Conservation (phyloP, 139 green algal genomes). For the Chlamydomonas incerta region DNA sequence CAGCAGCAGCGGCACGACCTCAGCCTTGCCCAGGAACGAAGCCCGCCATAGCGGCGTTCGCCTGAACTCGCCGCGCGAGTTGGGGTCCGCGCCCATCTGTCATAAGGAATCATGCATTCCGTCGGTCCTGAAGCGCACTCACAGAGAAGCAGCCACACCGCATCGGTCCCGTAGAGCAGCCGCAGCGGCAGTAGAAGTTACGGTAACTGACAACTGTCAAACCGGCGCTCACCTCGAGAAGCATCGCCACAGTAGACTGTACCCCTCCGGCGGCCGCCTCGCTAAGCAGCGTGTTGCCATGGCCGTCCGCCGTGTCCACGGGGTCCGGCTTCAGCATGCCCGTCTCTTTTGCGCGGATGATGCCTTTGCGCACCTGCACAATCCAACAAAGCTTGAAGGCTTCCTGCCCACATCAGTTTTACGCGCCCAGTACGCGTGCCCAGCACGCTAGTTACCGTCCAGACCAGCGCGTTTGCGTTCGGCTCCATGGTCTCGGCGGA, state of each 20-base stretch:
- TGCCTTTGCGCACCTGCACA: not conserved
- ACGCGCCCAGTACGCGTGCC: too few relatives aligned
- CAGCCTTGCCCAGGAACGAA: conserved; percentile 59
- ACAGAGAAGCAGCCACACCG: too few relatives aligned
- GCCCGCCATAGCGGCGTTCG: conserved; percentile 68
- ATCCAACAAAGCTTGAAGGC: too few relatives aligned
- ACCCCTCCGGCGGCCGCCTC: conserved; percentile 64
- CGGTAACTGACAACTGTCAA: too few relatives aligned
- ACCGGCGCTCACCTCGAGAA: conserved; percentile 42
- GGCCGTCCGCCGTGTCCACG: conserved; percentile 43
- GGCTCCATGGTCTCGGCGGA: too few relatives aligned
- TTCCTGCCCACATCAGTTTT: too few relatives aligned
- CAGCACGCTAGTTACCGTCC: too few relatives aligned
- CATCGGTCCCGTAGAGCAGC: too few relatives aligned
- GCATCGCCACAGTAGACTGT: not conserved
- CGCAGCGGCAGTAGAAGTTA: too few relatives aligned
- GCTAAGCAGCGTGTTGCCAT: conserved; percentile 68
- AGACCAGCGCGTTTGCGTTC: too few relatives aligned
- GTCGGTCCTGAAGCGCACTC: too few relatives aligned
- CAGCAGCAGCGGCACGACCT: conserved; percentile 55
- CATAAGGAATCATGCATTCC: too few relatives aligned
- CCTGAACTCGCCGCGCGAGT: conserved; percentile 66
- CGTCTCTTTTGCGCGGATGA: not conserved
- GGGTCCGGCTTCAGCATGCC: conserved; percentile 10
- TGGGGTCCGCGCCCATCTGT: conserved; percentile 56